Percentiles rank a stretch among this genome's conserved stretches.
These are phyloP conservation scores for Diaporthe destruens DNA, from an alignment of 2,329 filamentous ascomycete genomes.

Conservation along the genomic window DNA sequence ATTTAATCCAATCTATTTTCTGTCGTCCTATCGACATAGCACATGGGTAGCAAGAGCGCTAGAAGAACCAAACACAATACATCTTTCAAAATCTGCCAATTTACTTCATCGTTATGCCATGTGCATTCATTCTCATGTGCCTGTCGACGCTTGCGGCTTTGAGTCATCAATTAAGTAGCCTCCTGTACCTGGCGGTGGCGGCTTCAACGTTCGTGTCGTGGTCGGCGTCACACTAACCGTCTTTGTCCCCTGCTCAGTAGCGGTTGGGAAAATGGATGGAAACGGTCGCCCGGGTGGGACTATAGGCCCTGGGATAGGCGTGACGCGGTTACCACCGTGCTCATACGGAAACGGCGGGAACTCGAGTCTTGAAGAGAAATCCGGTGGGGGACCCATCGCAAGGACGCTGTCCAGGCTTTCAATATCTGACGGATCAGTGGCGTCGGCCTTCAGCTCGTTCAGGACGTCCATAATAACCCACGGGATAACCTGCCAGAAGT, in stretches of 20 bases:
- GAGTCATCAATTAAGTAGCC: background rate
- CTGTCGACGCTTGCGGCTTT: no score
- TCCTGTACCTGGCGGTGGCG: background rate
- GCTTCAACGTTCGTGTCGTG: background rate
- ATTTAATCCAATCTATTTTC: no score
- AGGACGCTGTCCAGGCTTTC: background rate
- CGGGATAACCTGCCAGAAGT: background rate
- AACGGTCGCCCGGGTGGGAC: background rate
- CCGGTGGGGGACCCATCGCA: background rate
- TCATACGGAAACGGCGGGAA: constrained; percentile 5
- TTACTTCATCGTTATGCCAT: no score
- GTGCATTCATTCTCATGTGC: no score
- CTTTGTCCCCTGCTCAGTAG: no score
- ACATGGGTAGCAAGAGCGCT: no score
- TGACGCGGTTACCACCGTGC: background rate
- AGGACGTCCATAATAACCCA: background rate
- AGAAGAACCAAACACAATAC: no score
- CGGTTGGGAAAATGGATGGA: background rate
- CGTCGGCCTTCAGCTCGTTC: background rate
- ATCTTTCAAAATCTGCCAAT: no score
- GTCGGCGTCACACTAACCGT: background rate
- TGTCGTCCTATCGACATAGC: no score
- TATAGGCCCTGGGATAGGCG: background rate
- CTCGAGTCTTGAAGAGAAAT: background rate
- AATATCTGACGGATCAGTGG: background rate